These are phyloP conservation scores for Pseudogymnoascus sp. DNA, from an alignment of 2,329 filamentous ascomycete species.

Conservation along the genomic window DNA sequence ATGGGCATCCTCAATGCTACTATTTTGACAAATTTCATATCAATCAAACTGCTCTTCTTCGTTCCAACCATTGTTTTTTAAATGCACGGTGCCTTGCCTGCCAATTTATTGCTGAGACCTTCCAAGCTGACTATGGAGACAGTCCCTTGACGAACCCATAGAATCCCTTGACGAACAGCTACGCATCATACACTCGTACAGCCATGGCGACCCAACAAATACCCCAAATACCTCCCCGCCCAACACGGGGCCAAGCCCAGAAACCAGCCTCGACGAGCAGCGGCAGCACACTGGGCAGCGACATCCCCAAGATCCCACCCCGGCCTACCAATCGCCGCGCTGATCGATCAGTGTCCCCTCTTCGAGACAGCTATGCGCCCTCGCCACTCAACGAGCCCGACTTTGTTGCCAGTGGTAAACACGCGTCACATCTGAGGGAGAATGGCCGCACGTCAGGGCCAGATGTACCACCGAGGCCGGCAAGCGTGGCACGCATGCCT, in stretches of 20 bases:
- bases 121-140: constrained; percentile 1
- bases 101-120: neutral
- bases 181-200: neutral
- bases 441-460: constrained; percentile 29
- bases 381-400: constrained; percentile 72
- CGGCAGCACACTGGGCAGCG: constrained; percentile 25
- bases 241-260: constrained; percentile 44
- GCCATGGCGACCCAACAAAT: constrained; percentile 35
- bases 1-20: neutral
- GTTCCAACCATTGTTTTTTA: neutral
- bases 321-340: constrained; percentile 58
- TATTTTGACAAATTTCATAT: neutral
- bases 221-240: constrained; percentile 54
- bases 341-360: constrained; percentile 70
- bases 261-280: constrained; percentile 32
- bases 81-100: constrained; percentile 1
- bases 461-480: constrained; percentile 50
- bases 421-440: constrained; percentile 31
- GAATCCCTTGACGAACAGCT: neutral
- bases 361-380: constrained; percentile 69
- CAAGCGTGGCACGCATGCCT: constrained; percentile 67
- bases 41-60: neutral
- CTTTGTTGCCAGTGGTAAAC: constrained; percentile 35
- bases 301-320: constrained; percentile 67
- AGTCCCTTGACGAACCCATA: neutral